A percentile compares a stretch with the other conserved stretches of the same genome.
Conservation (phyloP, 345 rosid species). For the Laguncularia racemosa region DNA sequence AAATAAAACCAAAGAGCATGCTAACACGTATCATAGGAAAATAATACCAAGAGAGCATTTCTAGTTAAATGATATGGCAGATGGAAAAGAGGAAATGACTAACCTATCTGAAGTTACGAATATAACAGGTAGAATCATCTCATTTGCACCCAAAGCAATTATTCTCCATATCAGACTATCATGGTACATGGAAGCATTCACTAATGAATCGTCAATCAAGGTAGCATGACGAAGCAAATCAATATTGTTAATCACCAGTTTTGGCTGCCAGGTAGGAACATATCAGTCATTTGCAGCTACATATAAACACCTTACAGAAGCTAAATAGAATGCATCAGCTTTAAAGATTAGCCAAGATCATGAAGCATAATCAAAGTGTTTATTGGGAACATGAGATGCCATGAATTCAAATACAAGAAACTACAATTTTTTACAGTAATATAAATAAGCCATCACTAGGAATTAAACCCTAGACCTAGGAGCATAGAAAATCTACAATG, state of each 20-base stretch:
- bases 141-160: constrained; percentile 76
- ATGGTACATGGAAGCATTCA: constrained; percentile 71
- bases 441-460: too few species aligned
- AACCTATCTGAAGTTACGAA: constrained; percentile 85
- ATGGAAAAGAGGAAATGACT: constrained; percentile 5
- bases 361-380: not conserved
- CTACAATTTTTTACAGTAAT: too few species aligned
- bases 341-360: not conserved
- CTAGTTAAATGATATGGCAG: not conserved
- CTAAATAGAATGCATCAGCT: too few species aligned
- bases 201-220: constrained; percentile 48
- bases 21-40: not conserved
- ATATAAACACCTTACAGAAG: not conserved
- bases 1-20: not conserved
- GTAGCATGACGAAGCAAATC: constrained; percentile 74
- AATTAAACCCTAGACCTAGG: too few species aligned
- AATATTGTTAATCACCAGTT: constrained; percentile 89
- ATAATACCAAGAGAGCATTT: too few species aligned
- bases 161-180: constrained; percentile 91
- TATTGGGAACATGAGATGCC: too few species aligned
- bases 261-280: constrained; percentile 60
- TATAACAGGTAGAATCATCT: constrained; percentile 71
- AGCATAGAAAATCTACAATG: too few species aligned
- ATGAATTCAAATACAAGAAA: too few species aligned
- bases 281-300: constrained; percentile 1